Evolutionary conservation across 345 rosid genomes (phyloP), one percentile per base, ranked within the genome.

Genomic region (Toxicodendron radicans): DNA sequence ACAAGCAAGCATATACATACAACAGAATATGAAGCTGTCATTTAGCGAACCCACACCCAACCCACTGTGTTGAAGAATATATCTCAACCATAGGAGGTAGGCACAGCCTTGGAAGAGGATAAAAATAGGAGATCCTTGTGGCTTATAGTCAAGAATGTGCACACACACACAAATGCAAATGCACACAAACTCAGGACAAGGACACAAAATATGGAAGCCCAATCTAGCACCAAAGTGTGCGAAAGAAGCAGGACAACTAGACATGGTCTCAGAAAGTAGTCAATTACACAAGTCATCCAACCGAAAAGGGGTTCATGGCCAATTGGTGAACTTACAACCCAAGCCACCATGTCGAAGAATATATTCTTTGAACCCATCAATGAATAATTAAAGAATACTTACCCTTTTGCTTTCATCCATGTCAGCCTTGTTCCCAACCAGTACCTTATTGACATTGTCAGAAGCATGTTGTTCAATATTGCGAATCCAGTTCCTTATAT

Each of bases 321-420:
- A 24, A 18, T 24, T 46, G 24, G 33, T 21, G 66, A 61, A 30
- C 66, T 35, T 48, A 53, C 51, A 70, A 75, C n/a, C 67, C 24
- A 69, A 21, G 14, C 58, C 43, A 57, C 64, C 78, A 35, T 46
- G 0, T 10, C 17, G 14, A 59, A 56, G 56, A 75, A 65, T 32
- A 68, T 41, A 60, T 66, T 63, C 43, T 1, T 23, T 17, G 71
- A 5, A 51, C 57, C 58, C 30, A 48, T 21, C 7, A 57, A 14
- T 21, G 51, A 53, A 16, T 13, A 51, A 53, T 65, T 3, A 49
- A n/a, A 57, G 41, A 54, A 56, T 17, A 45, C 73, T 59, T 83
- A 93, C 98, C 90, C 97, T 86, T 87, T 91, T 95, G 91, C 96
- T 93, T 79, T 95, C 98, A 71, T 93, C 98, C 98, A 95, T 95